Percentiles rank a stretch among this genome's conserved stretches.
Conservation (phyloP, 2,329 filamentous ascomycete species). For the Fusarium oligoseptatum region DNA sequence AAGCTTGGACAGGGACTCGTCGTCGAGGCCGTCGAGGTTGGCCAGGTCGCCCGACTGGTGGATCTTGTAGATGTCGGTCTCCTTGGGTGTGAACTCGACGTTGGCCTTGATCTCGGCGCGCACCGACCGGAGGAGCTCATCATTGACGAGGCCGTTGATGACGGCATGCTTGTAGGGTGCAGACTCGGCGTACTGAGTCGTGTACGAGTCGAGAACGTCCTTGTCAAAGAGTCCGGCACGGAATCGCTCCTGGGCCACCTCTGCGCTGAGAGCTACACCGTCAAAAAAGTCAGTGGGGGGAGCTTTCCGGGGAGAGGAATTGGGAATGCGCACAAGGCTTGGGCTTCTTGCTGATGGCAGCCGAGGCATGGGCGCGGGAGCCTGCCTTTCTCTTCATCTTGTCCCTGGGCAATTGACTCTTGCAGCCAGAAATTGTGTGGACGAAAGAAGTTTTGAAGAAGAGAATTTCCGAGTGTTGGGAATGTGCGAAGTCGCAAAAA, state of each 20-base stretch:
- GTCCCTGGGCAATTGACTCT: slow-evolving; percentile 36
- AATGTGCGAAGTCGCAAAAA: slow-evolving; percentile 34
- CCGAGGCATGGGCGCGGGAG: slow-evolving; percentile 57
- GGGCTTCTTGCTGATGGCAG: slow-evolving; percentile 65
- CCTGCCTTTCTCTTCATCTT: slow-evolving; percentile 73
- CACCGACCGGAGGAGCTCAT: slow-evolving; percentile 85
- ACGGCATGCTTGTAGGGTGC: slow-evolving; percentile 91
- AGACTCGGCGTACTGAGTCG: slow-evolving; percentile 72
- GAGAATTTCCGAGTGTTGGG: slow-evolving; percentile 12
- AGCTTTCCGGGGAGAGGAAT: slow-evolving; percentile 14
- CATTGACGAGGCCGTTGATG: slow-evolving; percentile 84
- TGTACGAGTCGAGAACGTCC: slow-evolving; percentile 70
- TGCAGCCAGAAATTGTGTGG: slow-evolving; percentile 12
- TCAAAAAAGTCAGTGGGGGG: slow-evolving; percentile 30
- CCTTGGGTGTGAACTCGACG: slow-evolving; percentile 96
- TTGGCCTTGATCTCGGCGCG: slow-evolving; percentile 90
- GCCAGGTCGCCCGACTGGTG: slow-evolving; percentile 98
- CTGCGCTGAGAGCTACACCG: slow-evolving; percentile 58
- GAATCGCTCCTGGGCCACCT: slow-evolving; percentile 71
- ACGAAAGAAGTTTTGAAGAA: slow-evolving; percentile 9
- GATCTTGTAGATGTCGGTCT: slow-evolving; percentile 99
- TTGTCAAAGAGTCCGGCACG: slow-evolving; percentile 75
- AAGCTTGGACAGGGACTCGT: slow-evolving; percentile 85
- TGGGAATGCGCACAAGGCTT: slow-evolving; percentile 58
- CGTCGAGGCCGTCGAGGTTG: slow-evolving; percentile 93